These are phyloP conservation scores for Gossypium longicalyx DNA, from an alignment of 345 rosid species.

Conservation along the genomic window DNA sequence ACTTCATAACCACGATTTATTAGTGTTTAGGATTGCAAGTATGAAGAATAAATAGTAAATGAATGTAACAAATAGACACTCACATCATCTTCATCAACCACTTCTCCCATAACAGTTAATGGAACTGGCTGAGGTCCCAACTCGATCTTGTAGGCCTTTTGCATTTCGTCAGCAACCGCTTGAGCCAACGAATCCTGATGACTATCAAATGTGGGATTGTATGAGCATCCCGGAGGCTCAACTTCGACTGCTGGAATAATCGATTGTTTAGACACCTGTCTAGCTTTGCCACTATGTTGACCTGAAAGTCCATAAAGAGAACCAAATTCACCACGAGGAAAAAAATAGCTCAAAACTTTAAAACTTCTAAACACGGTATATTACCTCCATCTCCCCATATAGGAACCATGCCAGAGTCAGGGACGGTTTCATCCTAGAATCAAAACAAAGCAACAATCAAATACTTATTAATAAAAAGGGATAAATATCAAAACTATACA, in stretches of 20 bases:
- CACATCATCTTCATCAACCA: constrained; percentile 66
- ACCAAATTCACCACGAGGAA: not conserved
- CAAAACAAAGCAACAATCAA: not conserved
- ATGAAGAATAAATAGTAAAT: not conserved
- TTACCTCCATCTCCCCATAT: constrained; percentile 70
- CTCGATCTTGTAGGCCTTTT: constrained; percentile 68
- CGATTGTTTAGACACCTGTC: constrained; percentile 46
- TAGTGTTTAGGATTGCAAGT: not conserved
- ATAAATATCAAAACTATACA: too few relatives aligned
- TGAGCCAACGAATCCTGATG: constrained; percentile 91
- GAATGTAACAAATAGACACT: constrained; percentile 20
- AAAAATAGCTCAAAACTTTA: not conserved
- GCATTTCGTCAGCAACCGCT: constrained; percentile 98
- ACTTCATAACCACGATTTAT: not conserved
- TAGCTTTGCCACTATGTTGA: constrained; percentile 32
- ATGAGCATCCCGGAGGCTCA: constrained; percentile 92
- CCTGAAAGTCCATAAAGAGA: constrained; percentile 32
- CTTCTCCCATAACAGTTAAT: constrained; percentile 57
- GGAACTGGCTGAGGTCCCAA: constrained; percentile 93
- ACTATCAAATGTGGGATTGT: constrained; percentile 71
- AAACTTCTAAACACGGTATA: not conserved
- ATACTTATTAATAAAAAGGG: too few relatives aligned
- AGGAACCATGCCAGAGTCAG: constrained; percentile 51
- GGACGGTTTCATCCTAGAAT: constrained; percentile 30
- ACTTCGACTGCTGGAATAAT: constrained; percentile 88